Base-by-base conservation (phyloP, 257 asterid genomes). In the Verbena officinalis region DNA sequence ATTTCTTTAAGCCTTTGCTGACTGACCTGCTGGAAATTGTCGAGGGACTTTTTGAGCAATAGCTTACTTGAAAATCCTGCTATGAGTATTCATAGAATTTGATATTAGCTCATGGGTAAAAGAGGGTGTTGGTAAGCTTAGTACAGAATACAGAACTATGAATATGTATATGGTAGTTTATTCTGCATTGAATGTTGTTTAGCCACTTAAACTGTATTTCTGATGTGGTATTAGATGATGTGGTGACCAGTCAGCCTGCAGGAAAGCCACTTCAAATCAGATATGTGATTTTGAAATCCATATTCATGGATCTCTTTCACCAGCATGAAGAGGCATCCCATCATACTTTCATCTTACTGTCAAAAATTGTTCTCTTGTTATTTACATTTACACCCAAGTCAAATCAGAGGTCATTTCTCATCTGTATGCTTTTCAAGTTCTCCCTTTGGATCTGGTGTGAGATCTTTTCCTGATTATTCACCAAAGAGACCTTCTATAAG, bases 381-480 rank as follows among this genome's bases (percentile, higher is more conserved):
- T 76, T 56, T 43, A 55, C 67, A 31, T 76, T 56, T 43, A 55
- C 67, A 30, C 48, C 74, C 62, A 43, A 69, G 53, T 76, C 77
- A 78, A 43, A 53, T 74, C 55, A 74, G 59, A 70, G 76, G 59
- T 30, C 74, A 13, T 64, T 63, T 70, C 39, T 53, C 86, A 49
- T 52, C 66, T 42, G 65, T 59, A 17, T 61, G 70, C 55, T 64
- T 73, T 63, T 68, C 75, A 38, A 73, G 71, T 53, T 73, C 82
- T 65, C 69, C 78, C 33, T 62, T 80, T 60, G 63, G 65, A 65
- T 74, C 63, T 21, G 69, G 58, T 53, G 50, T 51, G 11, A 77
- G 97, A 68, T 69, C 95, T 20, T 93, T 93, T 73, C 99, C 97
- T 39, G 84, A 87, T 72, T 93, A 90, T 73, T 90, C 90, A 14